A percentile compares a stretch with the other conserved stretches of the same genome.
Evolutionary conservation across 2,329 filamentous ascomycete genomes (phyloP).

Genomic region (Xylaria digitata): DNA sequence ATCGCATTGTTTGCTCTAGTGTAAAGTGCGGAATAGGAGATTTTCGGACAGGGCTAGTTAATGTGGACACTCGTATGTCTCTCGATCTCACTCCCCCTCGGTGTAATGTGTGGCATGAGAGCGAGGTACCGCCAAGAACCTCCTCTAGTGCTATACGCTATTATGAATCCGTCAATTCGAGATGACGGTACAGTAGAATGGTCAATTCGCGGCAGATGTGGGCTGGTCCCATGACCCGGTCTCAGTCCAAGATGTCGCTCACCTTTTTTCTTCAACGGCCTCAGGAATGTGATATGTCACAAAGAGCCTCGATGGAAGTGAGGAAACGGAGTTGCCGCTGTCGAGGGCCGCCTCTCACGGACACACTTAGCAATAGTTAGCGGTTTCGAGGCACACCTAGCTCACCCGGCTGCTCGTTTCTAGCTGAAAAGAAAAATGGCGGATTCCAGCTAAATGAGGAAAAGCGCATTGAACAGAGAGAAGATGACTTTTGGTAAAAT

Average conservation of each 20-base stretch:
- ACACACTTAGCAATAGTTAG: constrained; percentile 23
- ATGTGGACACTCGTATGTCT: constrained; percentile 19
- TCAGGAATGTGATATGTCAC: constrained; percentile 29
- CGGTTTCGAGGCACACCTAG: not conserved
- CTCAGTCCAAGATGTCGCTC: constrained; percentile 8
- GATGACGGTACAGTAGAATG: constrained; percentile 3
- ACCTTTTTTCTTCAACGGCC: constrained; percentile 3
- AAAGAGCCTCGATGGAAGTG: not conserved
- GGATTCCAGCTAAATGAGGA: constrained; percentile 23
- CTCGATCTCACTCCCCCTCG: constrained; percentile 21
- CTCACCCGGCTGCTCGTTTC: not conserved
- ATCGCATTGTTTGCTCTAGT: constrained; percentile 24
- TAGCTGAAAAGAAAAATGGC: constrained; percentile 7
- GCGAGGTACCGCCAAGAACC: constrained; percentile 10
- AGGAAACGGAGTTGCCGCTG: constrained; percentile 6
- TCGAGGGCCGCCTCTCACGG: constrained; percentile 13
- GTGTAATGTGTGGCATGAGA: constrained; percentile 22
- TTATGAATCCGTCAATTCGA: constrained; percentile 7
- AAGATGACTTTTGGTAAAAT: too few species aligned
- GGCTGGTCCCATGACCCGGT: constrained; percentile 21
- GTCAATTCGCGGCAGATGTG: constrained; percentile 24
- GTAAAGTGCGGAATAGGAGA: constrained; percentile 24
- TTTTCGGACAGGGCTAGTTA: constrained; percentile 30
- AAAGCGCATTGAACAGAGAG: constrained; percentile 9
- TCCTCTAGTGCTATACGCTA: not conserved